phyloP scores from a whole-genome alignment of 768 basidiomycete species.

The Porphyrellus cyaneotinctus region DNA sequence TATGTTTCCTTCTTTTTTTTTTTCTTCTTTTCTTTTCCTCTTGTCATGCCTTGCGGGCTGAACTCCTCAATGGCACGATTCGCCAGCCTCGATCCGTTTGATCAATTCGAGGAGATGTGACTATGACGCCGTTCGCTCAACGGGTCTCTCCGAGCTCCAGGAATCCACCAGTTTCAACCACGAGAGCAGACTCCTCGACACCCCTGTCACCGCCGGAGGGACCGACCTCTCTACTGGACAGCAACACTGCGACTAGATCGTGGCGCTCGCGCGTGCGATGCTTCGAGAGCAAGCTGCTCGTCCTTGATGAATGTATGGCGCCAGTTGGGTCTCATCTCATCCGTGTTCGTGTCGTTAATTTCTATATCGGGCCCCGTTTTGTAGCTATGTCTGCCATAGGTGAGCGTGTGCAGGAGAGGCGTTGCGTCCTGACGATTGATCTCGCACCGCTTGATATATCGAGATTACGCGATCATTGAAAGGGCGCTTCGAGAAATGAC shows the following conservation, averaged over 20 bases:
- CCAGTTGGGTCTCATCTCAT: too few species aligned
- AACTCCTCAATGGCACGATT: conserved; percentile 42
- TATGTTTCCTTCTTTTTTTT: too few species aligned
- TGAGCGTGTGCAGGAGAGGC: too few species aligned
- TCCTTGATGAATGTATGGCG: conserved; percentile 39
- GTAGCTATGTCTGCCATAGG: too few species aligned
- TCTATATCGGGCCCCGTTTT: background rate
- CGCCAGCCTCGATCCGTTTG: conserved; percentile 51
- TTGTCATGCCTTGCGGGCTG: conserved; percentile 18
- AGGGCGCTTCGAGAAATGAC: too few species aligned
- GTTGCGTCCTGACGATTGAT: too few species aligned
- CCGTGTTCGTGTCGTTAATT: background rate
- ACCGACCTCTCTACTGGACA: conserved; percentile 41
- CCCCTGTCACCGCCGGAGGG: conserved; percentile 36
- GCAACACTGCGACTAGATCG: too few species aligned
- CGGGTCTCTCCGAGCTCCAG: conserved; percentile 34
- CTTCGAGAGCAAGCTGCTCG: conserved; percentile 43
- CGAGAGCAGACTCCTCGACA: conserved; percentile 39
- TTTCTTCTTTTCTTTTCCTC: too few species aligned
- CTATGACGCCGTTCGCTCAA: conserved; percentile 39
- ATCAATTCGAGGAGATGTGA: conserved; percentile 43
- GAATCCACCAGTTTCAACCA: conserved; percentile 11
- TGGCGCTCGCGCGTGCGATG: conserved; percentile 42
- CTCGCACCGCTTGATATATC: too few species aligned
- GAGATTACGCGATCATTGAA: too few species aligned